Base-by-base conservation (phyloP, 208 protist genomes). In the Acanthamoeba healyi region DNA sequence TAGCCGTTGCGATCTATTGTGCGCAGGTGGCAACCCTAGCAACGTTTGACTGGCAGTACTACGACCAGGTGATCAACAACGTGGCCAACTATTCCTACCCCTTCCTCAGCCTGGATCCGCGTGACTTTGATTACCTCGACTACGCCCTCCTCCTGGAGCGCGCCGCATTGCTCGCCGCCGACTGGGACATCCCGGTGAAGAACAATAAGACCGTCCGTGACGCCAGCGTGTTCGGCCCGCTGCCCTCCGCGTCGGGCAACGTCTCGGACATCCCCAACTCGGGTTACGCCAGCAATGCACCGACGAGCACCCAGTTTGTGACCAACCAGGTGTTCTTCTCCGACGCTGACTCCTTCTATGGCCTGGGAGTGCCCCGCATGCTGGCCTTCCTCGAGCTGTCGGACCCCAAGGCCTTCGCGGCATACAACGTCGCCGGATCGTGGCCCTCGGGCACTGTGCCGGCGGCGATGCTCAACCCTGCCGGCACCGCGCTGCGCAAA, bases 101-200 rank as follows among this genome's bases (percentile, higher is more conserved):
- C 1, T 95, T 95, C 12, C 44, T 51, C 36, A 29, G 22, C 19
- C 81, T 88, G 9, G 40, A 81, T 17, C 89, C 89, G 34, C 89
- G 89, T 9, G 94, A 95, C 38, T 46, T n/a, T 26, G 94, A 95
- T 34, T 90, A 93, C 32, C 67, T 95, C n/a, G 74, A 95, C 26
- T 95, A 94, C 29, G 44, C 42, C 4, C 51, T 74, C 19, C 61
- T 95, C 10, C 40, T 46, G 5, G 3, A 91, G 19, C 56, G 63
- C n/a, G 38, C 38, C 4, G 44, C 29, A 9, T 26, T 74, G 12
- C 94, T 95, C 1, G 94, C 94, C 26, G 94, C 49, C 22, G 94
- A 95, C 36, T 95, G 94, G 94, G 94, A 95, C 67, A 95, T 79
- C 29, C 92, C 94, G n/a, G 94, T 95, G 24, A 94, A 95, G 65